Evolutionary conservation across 2,329 filamentous ascomycete genomes (phyloP), one percentile per base, ranked within the genome.

Genomic region (Cytospora chrysosperma): DNA sequence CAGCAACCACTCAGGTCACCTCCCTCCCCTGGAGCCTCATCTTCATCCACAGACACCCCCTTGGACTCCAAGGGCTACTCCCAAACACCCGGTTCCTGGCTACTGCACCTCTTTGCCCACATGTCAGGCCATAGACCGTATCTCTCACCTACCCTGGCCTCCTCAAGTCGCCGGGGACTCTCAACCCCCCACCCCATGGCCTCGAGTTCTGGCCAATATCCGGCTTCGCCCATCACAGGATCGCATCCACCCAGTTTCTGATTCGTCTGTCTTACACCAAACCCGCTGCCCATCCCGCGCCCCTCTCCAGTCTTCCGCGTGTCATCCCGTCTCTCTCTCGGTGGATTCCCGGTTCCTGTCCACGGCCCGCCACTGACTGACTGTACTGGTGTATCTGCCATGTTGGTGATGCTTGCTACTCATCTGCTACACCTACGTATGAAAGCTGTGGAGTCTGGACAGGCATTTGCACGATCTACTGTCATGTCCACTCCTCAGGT

Each of bases 381-480:
- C 43, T 51, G n/a, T n/a, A n/a, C n/a, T n/a, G n/a, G n/a, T n/a
- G n/a, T n/a, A n/a, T n/a, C 12, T 59, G 56, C 56, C 49, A 37
- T 40, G 54, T 30, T 61, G 64, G 57, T 40, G 51, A 56, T 58
- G 62, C 13, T 30, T 43, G 56, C 21, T 34, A n/a, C 58, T 54
- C 34, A 54, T 59, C 61, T 65, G 56, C 61, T 58, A 69, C 54
- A 61, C 61, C 57, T 50, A 60, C n/a, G n/a, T n/a, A n/a, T n/a
- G 65, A 70, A 69, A 70, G 73, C 71, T 69, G 69, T 69, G 68
- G 69, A 69, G 43, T 47, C 43, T 47, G n/a, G n/a, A 24, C 69
- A 72, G 71, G 72, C 73, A 74, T 74, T 71, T 72, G 77, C 79
- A 79, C 79, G 76, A 78, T 79, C 77, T 75, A 70, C 77, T 61